Evolutionary conservation across 345 rosid genomes (phyloP).

Genomic region (Cardamine resedifolia): DNA sequence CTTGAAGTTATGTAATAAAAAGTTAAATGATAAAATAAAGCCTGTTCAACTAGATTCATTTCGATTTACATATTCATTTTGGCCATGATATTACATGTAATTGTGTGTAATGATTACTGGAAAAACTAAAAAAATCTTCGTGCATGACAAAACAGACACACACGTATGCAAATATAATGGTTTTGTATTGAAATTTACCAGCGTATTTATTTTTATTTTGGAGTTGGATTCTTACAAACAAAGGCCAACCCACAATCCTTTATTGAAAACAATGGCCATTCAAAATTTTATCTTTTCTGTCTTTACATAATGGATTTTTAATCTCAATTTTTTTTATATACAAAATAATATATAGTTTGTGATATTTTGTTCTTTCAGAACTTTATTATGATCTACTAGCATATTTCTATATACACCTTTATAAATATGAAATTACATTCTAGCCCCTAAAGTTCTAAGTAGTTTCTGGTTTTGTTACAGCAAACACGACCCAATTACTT

Average conservation of each 20-base stretch:
- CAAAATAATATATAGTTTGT: background rate
- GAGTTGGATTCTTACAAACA: background rate
- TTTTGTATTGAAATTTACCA: background rate
- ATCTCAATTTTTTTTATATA: background rate
- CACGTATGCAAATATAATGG: no score
- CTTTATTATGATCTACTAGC: background rate
- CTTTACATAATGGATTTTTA: background rate
- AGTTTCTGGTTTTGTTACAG: background rate
- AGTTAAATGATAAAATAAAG: no score
- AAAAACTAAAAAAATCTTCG: background rate
- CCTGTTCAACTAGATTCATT: background rate
- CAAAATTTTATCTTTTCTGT: background rate
- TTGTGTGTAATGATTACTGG: background rate
- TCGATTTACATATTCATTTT: background rate
- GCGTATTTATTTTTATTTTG: background rate
- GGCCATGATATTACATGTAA: background rate
- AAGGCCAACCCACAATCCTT: background rate
- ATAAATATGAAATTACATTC: background rate
- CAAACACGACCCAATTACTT: conserved; percentile 7
- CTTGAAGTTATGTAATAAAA: no score
- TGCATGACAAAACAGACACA: background rate
- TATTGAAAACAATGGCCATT: background rate
- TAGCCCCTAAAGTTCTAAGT: background rate
- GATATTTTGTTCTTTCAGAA: background rate
- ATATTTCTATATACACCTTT: background rate